Conservation (phyloP, 2,329 filamentous ascomycete genomes). For the Thelonectria blattea region DNA sequence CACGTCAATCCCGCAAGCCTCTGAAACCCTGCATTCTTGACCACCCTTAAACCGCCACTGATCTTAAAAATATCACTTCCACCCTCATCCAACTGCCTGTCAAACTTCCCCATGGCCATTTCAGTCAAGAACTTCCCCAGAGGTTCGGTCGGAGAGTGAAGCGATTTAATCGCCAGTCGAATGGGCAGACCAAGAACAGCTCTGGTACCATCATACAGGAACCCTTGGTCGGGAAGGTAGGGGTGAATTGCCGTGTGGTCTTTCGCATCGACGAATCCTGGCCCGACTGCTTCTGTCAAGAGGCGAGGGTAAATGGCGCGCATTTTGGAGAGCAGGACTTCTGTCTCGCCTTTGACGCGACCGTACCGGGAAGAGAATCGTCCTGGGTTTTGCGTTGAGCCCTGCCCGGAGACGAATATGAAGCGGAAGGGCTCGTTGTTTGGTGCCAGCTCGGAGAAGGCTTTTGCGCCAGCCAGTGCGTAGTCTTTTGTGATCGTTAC, state of each 20-base stretch:
- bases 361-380: slow-evolving; percentile 63
- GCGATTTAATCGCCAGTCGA: slow-evolving; percentile 25
- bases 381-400: slow-evolving; percentile 63
- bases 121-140: slow-evolving; percentile 53
- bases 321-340: slow-evolving; percentile 63
- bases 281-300: slow-evolving; percentile 62
- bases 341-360: slow-evolving; percentile 71
- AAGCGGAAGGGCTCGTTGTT: slow-evolving; percentile 66
- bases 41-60: slow-evolving; percentile 41
- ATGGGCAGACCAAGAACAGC: slow-evolving; percentile 38
- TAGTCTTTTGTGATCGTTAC: slow-evolving; percentile 72
- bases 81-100: slow-evolving; percentile 35
- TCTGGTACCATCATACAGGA: slow-evolving; percentile 17
- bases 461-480: slow-evolving; percentile 65
- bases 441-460: slow-evolving; percentile 56
- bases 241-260: slow-evolving; percentile 49
- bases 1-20: slow-evolving; percentile 39
- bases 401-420: slow-evolving; percentile 71
- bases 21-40: slow-evolving; percentile 45
- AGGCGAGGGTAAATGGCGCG: slow-evolving; percentile 52
- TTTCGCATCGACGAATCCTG: slow-evolving; percentile 61
- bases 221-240: slow-evolving; percentile 46
- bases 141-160: slow-evolving; percentile 50
- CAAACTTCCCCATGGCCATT: slow-evolving; percentile 51
- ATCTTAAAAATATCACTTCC: neutral